Evolutionary conservation across 441 rosid genomes (phyloP), one percentile per base, ranked within the genome.

Genomic region (Gossypium laxum): DNA sequence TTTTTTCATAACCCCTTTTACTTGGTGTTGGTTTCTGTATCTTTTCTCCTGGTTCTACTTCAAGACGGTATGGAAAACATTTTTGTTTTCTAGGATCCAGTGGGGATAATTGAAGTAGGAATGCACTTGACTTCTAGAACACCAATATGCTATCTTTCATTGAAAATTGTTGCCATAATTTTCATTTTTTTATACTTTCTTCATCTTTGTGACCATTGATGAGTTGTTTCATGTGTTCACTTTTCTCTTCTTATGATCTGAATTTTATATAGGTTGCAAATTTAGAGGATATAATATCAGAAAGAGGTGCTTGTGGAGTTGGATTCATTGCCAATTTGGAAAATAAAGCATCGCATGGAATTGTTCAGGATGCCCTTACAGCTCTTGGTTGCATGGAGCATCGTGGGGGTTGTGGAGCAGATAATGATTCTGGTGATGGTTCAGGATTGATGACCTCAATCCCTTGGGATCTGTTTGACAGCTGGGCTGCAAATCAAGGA

Each of bases 351-450:
- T 91, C 97, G 28, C 91, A 89, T 86, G 83, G 82, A 77, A 86
- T 89, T 43, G 83, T 91, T 66, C 79, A 84, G 69, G 94, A 92
- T 85, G 98, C 98, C 67, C 96, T 95, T 75, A 75, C 75, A 41
- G 97, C 98, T 72, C 98, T 95, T 73, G 91, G 97, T 48, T 95
- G 99, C 80, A 95, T 95, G 99, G 97, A 95, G 79, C 99, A 95
- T 80, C 97, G 99, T 74, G 98, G 99, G 26, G 98, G 99, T 34
- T 95, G 99, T 82, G 99, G 99, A 74, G 91, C 99, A 73, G 99
- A 95, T 78, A 92, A 89, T 81, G 96, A 91, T 84, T 95, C 98
- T 56, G 98, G 99, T 73, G 99, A 95, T 80, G 99, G 99, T 59
- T 81, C 98, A 1, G 99, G 99, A 72, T 67, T 95, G 79, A 95